phyloP scores from a whole-genome alignment of 2,329 filamentous ascomycete genomes.

The Anthostomella pinea region DNA sequence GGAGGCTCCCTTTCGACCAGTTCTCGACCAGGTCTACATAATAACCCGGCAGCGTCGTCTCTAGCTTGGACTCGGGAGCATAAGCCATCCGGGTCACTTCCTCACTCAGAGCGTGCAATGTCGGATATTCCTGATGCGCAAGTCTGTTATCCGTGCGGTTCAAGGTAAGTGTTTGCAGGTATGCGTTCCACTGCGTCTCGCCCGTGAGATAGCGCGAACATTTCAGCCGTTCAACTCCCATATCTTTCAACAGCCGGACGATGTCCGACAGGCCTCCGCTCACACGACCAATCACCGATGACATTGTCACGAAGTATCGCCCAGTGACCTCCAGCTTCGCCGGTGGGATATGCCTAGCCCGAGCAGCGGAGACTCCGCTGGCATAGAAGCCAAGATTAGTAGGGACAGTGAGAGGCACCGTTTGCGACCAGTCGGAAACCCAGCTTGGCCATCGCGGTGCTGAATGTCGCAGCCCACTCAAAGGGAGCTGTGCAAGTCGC shows the following conservation, averaged over 20 bases:
- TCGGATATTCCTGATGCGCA: constrained; percentile 3
- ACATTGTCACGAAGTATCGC: constrained; percentile 8
- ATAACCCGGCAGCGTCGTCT: neutral
- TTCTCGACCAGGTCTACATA: neutral
- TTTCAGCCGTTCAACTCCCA: constrained; percentile 1
- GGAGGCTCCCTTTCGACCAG: neutral
- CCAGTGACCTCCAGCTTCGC: constrained; percentile 9
- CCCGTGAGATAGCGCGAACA: constrained; percentile 9
- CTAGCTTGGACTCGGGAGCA: neutral
- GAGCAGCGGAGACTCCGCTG: constrained; percentile 11
- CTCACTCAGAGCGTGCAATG: neutral
- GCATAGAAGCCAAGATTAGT: constrained; percentile 4
- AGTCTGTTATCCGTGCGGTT: neutral
- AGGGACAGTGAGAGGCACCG: neutral
- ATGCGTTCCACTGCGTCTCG: constrained; percentile 14
- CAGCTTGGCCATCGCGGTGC: constrained; percentile 11
- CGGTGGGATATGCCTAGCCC: neutral
- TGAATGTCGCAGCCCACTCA: neutral
- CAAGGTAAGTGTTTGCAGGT: constrained; percentile 8
- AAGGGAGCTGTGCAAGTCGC: constrained; percentile 4
- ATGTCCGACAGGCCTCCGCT: neutral
- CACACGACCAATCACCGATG: neutral
- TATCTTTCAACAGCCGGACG: neutral
- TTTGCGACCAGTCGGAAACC: constrained; percentile 14
- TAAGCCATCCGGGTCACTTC: neutral